phyloP scores from a whole-genome alignment of 495 filamentous ascomycete species.

The Monascus purpureus region DNA sequence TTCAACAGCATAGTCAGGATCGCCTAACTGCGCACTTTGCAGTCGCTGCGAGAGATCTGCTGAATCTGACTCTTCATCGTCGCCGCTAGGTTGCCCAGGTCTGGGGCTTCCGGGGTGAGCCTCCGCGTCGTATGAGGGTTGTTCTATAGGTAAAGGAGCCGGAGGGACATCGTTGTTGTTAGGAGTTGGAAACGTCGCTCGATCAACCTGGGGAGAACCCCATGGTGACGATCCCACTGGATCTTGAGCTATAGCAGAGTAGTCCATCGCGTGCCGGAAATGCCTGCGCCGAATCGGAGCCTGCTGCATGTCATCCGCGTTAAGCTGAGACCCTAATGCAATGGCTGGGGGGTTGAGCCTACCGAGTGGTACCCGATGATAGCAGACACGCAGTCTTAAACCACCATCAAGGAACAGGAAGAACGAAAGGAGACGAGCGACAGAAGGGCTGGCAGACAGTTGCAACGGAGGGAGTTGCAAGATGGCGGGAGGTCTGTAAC shows the following conservation, averaged over 20 bases:
- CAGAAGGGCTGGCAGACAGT: too few relatives aligned
- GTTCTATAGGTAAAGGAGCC: constrained; percentile 34
- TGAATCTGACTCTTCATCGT: constrained; percentile 11
- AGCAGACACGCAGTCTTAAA: too few relatives aligned
- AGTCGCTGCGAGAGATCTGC: constrained; percentile 31
- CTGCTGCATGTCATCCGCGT: too few relatives aligned
- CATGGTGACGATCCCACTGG: constrained; percentile 63
- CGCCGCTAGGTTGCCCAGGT: neutral
- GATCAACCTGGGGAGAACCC: constrained; percentile 57
- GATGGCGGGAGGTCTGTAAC: too few relatives aligned
- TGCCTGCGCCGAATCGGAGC: too few relatives aligned
- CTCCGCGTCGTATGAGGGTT: constrained; percentile 25
- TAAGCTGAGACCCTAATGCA: too few relatives aligned
- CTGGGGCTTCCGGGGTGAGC: constrained; percentile 9
- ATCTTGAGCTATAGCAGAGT: constrained; percentile 62
- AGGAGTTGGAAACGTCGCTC: constrained; percentile 38
- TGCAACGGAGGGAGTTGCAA: too few relatives aligned
- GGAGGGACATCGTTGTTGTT: constrained; percentile 37
- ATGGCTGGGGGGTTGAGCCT: too few relatives aligned
- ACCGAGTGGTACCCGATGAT: too few relatives aligned
- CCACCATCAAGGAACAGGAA: too few relatives aligned
- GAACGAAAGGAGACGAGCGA: too few relatives aligned
- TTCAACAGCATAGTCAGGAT: constrained; percentile 22
- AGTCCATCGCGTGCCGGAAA: constrained; percentile 86
- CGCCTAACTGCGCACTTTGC: constrained; percentile 28